Evolutionary conservation across 306 rosid genomes (phyloP), one percentile per base, ranked within the genome.

Genomic region (Geum urbanum): DNA sequence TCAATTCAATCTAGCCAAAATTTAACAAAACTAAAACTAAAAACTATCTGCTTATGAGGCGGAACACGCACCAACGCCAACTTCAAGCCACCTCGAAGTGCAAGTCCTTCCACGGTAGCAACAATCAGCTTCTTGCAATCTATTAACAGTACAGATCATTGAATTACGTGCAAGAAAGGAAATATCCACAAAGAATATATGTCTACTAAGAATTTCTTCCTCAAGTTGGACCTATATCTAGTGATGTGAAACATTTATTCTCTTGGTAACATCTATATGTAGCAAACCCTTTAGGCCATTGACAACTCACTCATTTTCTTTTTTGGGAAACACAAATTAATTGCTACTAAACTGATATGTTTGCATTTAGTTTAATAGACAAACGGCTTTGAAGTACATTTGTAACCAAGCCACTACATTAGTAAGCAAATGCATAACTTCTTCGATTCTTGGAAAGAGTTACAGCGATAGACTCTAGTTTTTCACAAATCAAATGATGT

Each of bases 11-110:
- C 32, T 27, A 27, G 32, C 32, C 55, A 44, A 66, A 66, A 4
- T 18, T 56, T 14, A 45, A 52, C 43, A 62, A 0, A 27, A 9
- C 7, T 1, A 32, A 32, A 24, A 4, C 62, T 7, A 51, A 18
- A 40, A 41, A 15, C 39, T 27, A 43, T 54, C 37, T 58, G 57
- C 77, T 70, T 49, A 46, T 66, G 46, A 22, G 15, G 20, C 44
- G 22, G 76, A 73, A 63, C 56, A 86, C 97, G 75, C 76, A 95
- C 99, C 96, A 95, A 49, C 61, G 99, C 96, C 77, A 95, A 69
- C 72, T 95, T 97, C 78, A 95, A 83, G 74, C 99, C 99, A 77
- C 99, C 99, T 73, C 99, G 97, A 18, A 95, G 90, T 32, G 99
- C 99, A 79, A 95, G 99, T 61, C 99, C 97, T 79, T 86, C 84